These are phyloP conservation scores for Aspergillus phoenicis DNA, from an alignment of 2,329 filamentous ascomycete genomes.

Conservation along the genomic window DNA sequence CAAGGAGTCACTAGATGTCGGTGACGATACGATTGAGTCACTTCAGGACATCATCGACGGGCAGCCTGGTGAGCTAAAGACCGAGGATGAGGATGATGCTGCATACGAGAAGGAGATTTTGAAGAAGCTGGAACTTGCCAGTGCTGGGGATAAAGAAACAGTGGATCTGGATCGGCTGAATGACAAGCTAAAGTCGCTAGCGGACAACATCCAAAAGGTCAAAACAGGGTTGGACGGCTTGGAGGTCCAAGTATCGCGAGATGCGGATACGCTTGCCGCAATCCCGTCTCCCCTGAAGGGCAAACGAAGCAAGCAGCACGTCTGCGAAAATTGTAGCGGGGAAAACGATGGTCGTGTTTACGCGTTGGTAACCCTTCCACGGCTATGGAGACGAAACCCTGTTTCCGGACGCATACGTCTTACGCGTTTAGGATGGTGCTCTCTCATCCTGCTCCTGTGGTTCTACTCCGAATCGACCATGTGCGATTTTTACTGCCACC, in stretches of 20 bases:
- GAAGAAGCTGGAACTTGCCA: slow-evolving; percentile 26
- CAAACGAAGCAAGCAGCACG: slow-evolving; percentile 10
- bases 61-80: slow-evolving; percentile 28
- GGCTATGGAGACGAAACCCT: slow-evolving; percentile 37
- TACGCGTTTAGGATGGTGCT: slow-evolving; percentile 43
- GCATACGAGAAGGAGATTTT: slow-evolving; percentile 36
- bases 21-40: slow-evolving; percentile 51
- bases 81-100: slow-evolving; percentile 34
- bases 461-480: slow-evolving; percentile 52
- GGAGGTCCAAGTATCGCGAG: slow-evolving; percentile 40
- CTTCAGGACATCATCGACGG: slow-evolving; percentile 46
- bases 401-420: slow-evolving; percentile 33
- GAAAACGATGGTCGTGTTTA: slow-evolving; percentile 33
- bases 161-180: slow-evolving; percentile 42
- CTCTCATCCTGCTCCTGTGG: slow-evolving; percentile 50
- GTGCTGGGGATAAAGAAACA: slow-evolving; percentile 24
- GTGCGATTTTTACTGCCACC: slow-evolving; percentile 56
- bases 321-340: slow-evolving; percentile 29
- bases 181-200: slow-evolving; percentile 43
- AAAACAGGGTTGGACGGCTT: slow-evolving; percentile 43
- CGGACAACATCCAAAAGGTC: slow-evolving; percentile 45
- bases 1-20: slow-evolving; percentile 41
- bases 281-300: slow-evolving; percentile 20
- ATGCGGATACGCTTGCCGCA: slow-evolving; percentile 20
- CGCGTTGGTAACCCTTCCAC: slow-evolving; percentile 38